These are phyloP conservation scores for Xylaria venustula DNA, from an alignment of 495 filamentous ascomycete genomes.

Conservation along the genomic window DNA sequence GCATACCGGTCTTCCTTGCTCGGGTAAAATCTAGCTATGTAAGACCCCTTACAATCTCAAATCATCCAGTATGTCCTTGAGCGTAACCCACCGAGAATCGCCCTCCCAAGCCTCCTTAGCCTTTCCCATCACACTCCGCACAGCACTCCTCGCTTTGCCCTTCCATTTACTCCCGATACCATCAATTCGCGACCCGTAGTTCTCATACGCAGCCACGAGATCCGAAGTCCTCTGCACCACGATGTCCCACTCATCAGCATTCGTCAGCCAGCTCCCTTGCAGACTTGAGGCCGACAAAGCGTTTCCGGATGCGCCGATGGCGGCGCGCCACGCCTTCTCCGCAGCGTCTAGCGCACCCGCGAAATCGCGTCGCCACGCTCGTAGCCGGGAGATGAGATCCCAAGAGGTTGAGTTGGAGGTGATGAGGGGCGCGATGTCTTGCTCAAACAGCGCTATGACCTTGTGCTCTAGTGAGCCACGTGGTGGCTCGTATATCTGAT, in stretches of 20 bases:
- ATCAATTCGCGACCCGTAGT: constrained; percentile 51
- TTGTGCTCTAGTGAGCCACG: constrained; percentile 49
- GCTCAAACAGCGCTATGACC: constrained; percentile 71
- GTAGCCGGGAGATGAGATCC: constrained; percentile 68
- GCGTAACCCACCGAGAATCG: constrained; percentile 62
- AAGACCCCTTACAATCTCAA: too few relatives aligned
- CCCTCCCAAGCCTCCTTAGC: constrained; percentile 84
- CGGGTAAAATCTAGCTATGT: too few relatives aligned
- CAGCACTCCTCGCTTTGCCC: constrained; percentile 81
- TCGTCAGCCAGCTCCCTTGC: constrained; percentile 43
- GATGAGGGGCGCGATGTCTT: constrained; percentile 73
- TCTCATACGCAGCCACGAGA: constrained; percentile 65
- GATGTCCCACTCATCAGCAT: constrained; percentile 52
- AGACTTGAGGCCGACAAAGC: constrained; percentile 19
- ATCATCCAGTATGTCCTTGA: constrained; percentile 61
- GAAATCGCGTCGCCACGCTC: constrained; percentile 66
- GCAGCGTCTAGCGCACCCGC: constrained; percentile 72
- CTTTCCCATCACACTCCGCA: constrained; percentile 76
- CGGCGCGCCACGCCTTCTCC: constrained; percentile 85
- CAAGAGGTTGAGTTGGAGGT: constrained; percentile 75
- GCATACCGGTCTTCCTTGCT: constrained; percentile 16
- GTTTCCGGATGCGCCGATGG: constrained; percentile 43
- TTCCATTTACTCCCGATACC: constrained; percentile 68
- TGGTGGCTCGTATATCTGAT: constrained; percentile 40
- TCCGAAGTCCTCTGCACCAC: constrained; percentile 65